Conservation (phyloP, 208 protist species). For the Trypanosomatidae sp. region DNA sequence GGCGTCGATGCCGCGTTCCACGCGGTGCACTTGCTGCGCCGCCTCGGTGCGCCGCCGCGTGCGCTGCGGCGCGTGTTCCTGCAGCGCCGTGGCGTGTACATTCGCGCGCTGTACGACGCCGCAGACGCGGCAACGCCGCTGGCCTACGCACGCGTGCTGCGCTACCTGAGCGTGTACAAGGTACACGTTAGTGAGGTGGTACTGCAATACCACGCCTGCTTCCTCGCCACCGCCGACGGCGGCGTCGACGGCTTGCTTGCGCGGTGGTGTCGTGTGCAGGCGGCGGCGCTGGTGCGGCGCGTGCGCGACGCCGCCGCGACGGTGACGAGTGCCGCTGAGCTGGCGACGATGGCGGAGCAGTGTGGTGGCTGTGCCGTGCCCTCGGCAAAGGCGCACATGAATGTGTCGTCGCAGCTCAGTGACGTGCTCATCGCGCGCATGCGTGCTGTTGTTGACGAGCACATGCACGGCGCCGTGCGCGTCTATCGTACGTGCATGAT, state of each 20-base stretch:
- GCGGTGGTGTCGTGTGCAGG: slow-evolving; percentile 40
- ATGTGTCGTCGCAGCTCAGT: slow-evolving; percentile 30
- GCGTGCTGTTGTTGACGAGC: slow-evolving; percentile 33
- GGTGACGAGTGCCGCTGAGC: slow-evolving; percentile 60
- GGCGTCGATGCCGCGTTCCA: slow-evolving; percentile 56
- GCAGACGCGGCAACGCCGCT: slow-evolving; percentile 18
- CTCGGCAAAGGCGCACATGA: slow-evolving; percentile 27
- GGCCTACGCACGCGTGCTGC: slow-evolving; percentile 44
- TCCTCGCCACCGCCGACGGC: slow-evolving; percentile 8
- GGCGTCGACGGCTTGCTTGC: slow-evolving; percentile 11
- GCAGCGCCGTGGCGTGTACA: slow-evolving; percentile 18
- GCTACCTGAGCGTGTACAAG: slow-evolving; percentile 57
- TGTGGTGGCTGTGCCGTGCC: slow-evolving; percentile 20
- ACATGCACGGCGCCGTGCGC: slow-evolving; percentile 29
- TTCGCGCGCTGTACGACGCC: slow-evolving; percentile 23
- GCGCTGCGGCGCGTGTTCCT: slow-evolving; percentile 43
- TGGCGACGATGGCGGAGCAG: slow-evolving; percentile 64
- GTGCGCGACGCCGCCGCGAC: slow-evolving; percentile 21
- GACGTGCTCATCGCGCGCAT: slow-evolving; percentile 25
- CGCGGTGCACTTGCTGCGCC: slow-evolving; percentile 35
- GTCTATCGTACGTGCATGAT: slow-evolving; percentile 50
- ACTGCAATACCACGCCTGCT: slow-evolving; percentile 64
- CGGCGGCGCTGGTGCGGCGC: slow-evolving; percentile 19
- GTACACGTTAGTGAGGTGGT: slow-evolving; percentile 60
- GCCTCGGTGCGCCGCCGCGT: slow-evolving; percentile 19